A percentile compares a stretch with the other conserved stretches of the same genome.
These are phyloP conservation scores for Aspergillus olivimuriae DNA, from an alignment of 495 filamentous ascomycete genomes.

Conservation along the genomic window DNA sequence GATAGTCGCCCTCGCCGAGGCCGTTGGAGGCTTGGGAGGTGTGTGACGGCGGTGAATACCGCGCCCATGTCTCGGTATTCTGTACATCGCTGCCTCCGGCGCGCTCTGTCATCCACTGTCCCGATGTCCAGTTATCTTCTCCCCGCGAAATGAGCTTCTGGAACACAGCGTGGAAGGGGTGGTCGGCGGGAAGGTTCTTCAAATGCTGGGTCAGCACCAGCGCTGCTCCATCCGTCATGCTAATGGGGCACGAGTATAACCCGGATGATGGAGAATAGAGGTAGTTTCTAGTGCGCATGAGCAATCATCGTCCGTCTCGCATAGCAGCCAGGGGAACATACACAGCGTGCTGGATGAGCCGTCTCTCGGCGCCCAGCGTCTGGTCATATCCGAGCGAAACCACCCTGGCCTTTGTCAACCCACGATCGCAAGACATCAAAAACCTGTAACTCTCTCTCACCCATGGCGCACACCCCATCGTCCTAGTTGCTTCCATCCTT, in stretches of 20 bases:
- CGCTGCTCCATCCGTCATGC: conserved; percentile 68
- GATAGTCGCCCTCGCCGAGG: conserved; percentile 25
- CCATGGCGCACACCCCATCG: conserved; percentile 28
- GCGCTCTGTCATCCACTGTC: conserved; percentile 88
- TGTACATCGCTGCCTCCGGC: conserved; percentile 68
- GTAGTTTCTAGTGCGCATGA: too few relatives aligned
- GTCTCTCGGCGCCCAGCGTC: conserved; percentile 21
- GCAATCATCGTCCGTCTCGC: too few relatives aligned
- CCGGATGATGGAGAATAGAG: conserved; percentile 58
- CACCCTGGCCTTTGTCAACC: conserved; percentile 19
- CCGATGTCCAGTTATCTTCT: conserved; percentile 65
- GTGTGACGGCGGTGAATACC: conserved; percentile 20
- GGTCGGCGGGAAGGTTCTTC: conserved; percentile 14
- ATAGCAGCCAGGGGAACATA: too few relatives aligned
- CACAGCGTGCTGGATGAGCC: conserved; percentile 36
- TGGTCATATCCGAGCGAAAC: conserved; percentile 36
- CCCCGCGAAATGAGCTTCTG: conserved; percentile 45
- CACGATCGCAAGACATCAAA: neutral
- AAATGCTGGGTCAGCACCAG: conserved; percentile 52
- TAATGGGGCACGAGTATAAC: conserved; percentile 58
- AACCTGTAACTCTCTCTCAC: conserved; percentile 6
- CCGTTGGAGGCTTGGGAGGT: conserved; percentile 5
- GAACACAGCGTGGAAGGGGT: conserved; percentile 47
- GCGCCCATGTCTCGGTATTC: conserved; percentile 61
- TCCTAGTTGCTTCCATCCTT: conserved; percentile 38